Base-by-base conservation (phyloP, 768 basidiomycete genomes). In the Chalciporus sphaerocephalus region DNA sequence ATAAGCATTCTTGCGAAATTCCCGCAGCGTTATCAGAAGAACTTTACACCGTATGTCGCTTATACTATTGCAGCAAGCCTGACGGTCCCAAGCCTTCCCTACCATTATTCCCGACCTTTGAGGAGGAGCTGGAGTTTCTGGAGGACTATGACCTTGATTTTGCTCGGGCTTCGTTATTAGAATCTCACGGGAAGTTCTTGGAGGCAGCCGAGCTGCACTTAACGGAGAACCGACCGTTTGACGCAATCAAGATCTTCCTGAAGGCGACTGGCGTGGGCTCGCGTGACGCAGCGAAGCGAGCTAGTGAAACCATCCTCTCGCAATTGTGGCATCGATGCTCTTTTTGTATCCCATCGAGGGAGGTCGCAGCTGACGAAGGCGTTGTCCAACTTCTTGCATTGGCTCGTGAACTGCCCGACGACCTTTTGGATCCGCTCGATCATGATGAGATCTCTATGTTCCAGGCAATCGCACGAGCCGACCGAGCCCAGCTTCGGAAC, bases 101-200 rank as follows among this genome's bases (percentile, higher is more conserved):
- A 43, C 64, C 44, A 6, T 57, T 86, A 3, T 87, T 87, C 47
- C 48, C 65, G 0, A 66, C 72, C 1, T 61, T 70, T 1, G 76
- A 85, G 17, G 78, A 81, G 17, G 69, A 70, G 16, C 50, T 82
- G n/a, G 72, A 75, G 28, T 87, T 79, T 47, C 67, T 81, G 15
- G 74, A 81, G 43, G 71, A 78, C 4, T 70, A 71, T 35, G 74
- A 74, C 27, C 61, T 86, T 6, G 76, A 80, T 51, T 47, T 68
- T 11, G 73, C 76, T 6, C 76, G 69, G 6, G 74, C 75, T 0
- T 58, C 62, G 0, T 51, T 84, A 7, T 64, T 82, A 11, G 66
- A 69, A 22, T 60, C 63, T 4, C 65, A 72, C 10, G 73, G 70
- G 12, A 67, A 69, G 48, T 69, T 61, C 36, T 42, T 51, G 1